phyloP scores from a whole-genome alignment of 805 yeast species.

The Metschnikowia colocasiae region DNA sequence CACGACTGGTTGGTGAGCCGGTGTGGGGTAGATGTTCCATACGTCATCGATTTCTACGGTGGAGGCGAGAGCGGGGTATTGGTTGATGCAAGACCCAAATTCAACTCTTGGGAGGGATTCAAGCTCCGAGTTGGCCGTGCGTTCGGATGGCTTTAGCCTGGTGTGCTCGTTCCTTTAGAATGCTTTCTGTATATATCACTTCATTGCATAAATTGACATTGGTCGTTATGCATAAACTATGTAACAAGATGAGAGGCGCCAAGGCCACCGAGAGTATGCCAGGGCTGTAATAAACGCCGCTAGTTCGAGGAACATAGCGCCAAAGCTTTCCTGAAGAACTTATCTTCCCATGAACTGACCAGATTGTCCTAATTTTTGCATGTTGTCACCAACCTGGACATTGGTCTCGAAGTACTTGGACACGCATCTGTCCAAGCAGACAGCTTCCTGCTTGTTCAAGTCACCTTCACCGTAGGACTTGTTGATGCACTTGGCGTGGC shows the following conservation, averaged over 20 bases:
- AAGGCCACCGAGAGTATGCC: neutral
- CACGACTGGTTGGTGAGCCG: constrained; percentile 92
- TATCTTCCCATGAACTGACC: constrained; percentile 47
- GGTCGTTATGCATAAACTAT: constrained; percentile 5
- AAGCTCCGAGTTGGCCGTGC: constrained; percentile 63
- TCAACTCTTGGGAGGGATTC: constrained; percentile 77
- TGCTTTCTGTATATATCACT: constrained; percentile 3
- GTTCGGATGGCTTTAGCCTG: constrained; percentile 39
- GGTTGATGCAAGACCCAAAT: constrained; percentile 89
- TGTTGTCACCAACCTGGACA: constrained; percentile 85
- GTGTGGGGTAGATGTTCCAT: constrained; percentile 79
- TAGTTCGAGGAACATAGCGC: neutral
- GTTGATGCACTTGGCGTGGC: constrained; percentile 82
- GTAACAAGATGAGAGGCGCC: constrained; percentile 4
- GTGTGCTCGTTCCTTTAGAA: neutral
- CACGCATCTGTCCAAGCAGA: constrained; percentile 94
- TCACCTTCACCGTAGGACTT: constrained; percentile 66
- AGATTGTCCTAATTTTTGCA: constrained; percentile 46
- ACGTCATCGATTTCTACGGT: constrained; percentile 86
- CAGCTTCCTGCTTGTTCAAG: constrained; percentile 71
- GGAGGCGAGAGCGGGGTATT: constrained; percentile 50
- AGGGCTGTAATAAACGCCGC: neutral
- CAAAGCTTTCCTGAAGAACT: neutral
- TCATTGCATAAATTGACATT: neutral
- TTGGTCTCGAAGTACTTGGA: constrained; percentile 92